Evolutionary conservation across 2,329 filamentous ascomycete species (phyloP).

Genomic region (Cyanodermella asteris): DNA sequence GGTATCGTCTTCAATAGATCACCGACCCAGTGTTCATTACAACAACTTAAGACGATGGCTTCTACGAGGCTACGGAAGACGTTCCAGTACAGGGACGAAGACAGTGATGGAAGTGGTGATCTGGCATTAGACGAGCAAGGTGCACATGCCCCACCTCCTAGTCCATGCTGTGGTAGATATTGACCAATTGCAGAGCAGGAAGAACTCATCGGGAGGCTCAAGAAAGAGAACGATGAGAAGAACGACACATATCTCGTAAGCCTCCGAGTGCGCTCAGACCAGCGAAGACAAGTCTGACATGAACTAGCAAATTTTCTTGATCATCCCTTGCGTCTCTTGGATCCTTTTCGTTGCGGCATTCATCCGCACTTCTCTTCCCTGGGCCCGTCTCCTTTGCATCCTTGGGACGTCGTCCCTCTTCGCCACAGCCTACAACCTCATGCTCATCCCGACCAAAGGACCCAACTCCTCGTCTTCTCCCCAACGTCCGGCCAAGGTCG

Average conservation of each 20-base stretch:
- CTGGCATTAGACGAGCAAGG: slow-evolving; percentile 43
- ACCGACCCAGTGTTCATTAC: no score
- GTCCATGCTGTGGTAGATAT: slow-evolving; percentile 1
- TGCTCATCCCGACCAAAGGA: slow-evolving; percentile 9
- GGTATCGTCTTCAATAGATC: no score
- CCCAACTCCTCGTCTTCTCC: slow-evolving; percentile 10
- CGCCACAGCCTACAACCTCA: slow-evolving; percentile 18
- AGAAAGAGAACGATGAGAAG: slow-evolving; percentile 15
- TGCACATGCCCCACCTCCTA: slow-evolving; percentile 12
- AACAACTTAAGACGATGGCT: slow-evolving; percentile 16
- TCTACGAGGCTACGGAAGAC: slow-evolving; percentile 49
- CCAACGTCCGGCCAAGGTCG: slow-evolving; percentile 7
- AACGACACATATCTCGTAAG: slow-evolving; percentile 20
- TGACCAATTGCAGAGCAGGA: slow-evolving; percentile 18
- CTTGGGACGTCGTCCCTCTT: slow-evolving; percentile 16
- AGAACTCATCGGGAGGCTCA: slow-evolving; percentile 16
- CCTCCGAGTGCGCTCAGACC: slow-evolving; percentile 1
- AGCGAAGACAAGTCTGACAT: slow-evolving; percentile 3
- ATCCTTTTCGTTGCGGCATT: slow-evolving; percentile 14
- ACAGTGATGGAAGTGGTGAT: slow-evolving; percentile 26
- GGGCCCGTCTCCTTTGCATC: slow-evolving; percentile 10
- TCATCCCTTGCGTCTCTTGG: slow-evolving; percentile 15
- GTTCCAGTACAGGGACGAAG: slow-evolving; percentile 51
- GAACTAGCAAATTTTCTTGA: slow-evolving; percentile 14
- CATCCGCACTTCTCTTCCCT: slow-evolving; percentile 10